These are phyloP conservation scores for Penicillium hordei DNA, from an alignment of 2,329 filamentous ascomycete species.

Conservation along the genomic window DNA sequence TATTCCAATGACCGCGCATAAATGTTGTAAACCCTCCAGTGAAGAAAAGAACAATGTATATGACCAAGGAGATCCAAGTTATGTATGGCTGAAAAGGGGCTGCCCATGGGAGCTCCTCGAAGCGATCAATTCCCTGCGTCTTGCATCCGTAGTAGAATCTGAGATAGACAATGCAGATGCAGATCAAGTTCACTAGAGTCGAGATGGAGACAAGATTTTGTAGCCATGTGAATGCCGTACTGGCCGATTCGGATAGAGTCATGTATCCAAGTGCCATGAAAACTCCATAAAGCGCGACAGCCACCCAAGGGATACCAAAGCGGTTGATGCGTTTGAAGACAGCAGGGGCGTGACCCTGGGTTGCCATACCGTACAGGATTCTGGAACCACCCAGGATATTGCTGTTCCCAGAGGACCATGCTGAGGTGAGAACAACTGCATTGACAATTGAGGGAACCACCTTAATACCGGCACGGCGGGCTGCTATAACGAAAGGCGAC, in stretches of 20 bases:
- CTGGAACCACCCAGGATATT: constrained; percentile 40
- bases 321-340: constrained; percentile 40
- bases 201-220: constrained; percentile 56
- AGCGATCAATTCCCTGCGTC: constrained; percentile 39
- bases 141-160: constrained; percentile 51
- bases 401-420: constrained; percentile 46
- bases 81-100: constrained; percentile 58
- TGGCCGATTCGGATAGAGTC: constrained; percentile 57
- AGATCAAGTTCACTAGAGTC: constrained; percentile 57
- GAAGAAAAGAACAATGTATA: constrained; percentile 61
- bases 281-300: constrained; percentile 53
- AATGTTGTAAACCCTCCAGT: constrained; percentile 64
- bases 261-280: constrained; percentile 64
- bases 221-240: constrained; percentile 65
- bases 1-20: constrained; percentile 31
- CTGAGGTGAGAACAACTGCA: constrained; percentile 24
- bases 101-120: constrained; percentile 48
- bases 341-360: constrained; percentile 40
- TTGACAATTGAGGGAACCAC: constrained; percentile 25
- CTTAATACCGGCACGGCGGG: constrained; percentile 44
- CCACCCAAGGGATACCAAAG: constrained; percentile 56
- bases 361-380: constrained; percentile 40
- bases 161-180: constrained; percentile 56
- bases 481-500: constrained; percentile 44
- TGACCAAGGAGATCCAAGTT: constrained; percentile 56